These are phyloP conservation scores for Xylariaceae sp. DNA, from an alignment of 2,329 filamentous ascomycete genomes.

Conservation along the genomic window DNA sequence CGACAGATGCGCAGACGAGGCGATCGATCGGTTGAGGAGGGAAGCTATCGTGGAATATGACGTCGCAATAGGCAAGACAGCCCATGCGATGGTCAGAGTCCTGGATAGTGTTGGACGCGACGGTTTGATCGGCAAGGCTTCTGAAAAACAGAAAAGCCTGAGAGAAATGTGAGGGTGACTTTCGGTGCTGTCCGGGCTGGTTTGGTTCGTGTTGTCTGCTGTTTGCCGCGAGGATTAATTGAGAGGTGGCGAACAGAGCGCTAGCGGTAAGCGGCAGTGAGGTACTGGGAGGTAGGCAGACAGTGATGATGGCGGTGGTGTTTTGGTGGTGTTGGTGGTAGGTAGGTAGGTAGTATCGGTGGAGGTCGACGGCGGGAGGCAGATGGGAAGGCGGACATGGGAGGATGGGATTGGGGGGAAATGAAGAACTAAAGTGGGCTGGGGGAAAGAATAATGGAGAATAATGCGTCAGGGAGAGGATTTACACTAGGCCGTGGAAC, in stretches of 20 bases:
- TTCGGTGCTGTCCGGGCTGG: not conserved
- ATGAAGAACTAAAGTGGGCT: constrained; percentile 10
- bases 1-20: constrained; percentile 1
- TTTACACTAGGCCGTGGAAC: not conserved
- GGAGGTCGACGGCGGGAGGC: constrained; percentile 9
- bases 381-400: constrained; percentile 14
- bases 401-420: constrained; percentile 17
- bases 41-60: constrained; percentile 5
- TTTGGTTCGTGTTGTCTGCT: constrained; percentile 3
- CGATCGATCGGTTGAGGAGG: not conserved
- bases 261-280: not conserved
- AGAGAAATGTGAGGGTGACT: not conserved
- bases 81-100: constrained; percentile 2
- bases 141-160: constrained; percentile 8
- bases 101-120: not conserved
- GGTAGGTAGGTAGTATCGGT: constrained; percentile 11
- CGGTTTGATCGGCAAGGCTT: constrained; percentile 9
- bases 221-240: not conserved
- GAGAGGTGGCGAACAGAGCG: not conserved
- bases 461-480: constrained; percentile 5
- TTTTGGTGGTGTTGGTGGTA: constrained; percentile 3
- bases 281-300: not conserved
- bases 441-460: not conserved
- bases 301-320: constrained; percentile 12
- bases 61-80: constrained; percentile 1